These are phyloP conservation scores for Pharnaceum exiguum DNA, from an alignment of 148 eudicot species.

Conservation along the genomic window DNA sequence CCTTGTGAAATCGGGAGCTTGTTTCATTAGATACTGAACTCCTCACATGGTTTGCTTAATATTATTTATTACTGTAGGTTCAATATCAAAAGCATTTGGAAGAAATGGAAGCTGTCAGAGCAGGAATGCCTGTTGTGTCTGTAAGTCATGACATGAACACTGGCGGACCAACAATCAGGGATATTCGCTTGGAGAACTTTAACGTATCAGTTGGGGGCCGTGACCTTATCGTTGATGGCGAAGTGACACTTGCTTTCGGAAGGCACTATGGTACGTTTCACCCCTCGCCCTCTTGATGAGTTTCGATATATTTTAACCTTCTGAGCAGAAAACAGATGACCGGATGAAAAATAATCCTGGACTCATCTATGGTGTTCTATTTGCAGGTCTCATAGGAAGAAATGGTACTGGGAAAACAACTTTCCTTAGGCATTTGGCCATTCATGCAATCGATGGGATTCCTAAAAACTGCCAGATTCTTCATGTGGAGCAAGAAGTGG, in stretches of 20 bases:
- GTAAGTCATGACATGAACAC: constrained; percentile 62
- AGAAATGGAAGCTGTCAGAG: constrained; percentile 96
- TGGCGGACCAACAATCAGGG: constrained; percentile 72
- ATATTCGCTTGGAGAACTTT: constrained; percentile 86
- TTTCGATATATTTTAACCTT: neutral
- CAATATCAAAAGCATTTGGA: constrained; percentile 77
- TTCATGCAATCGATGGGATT: constrained; percentile 97
- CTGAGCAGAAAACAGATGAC: neutral
- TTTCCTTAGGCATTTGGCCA: constrained; percentile 84
- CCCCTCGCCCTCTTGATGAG: neutral
- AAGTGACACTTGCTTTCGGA: constrained; percentile 81
- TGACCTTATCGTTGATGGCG: constrained; percentile 86
- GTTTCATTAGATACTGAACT: too few species aligned
- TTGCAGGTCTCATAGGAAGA: constrained; percentile 94
- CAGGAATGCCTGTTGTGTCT: constrained; percentile 86
- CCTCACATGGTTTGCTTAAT: neutral
- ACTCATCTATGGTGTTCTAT: constrained; percentile 1
- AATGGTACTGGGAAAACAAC: constrained; percentile 99
- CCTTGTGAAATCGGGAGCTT: too few species aligned
- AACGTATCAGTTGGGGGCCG: constrained; percentile 95
- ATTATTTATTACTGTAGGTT: constrained; percentile 39
- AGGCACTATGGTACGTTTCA: constrained; percentile 73
- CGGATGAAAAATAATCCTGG: neutral
- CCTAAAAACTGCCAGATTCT: constrained; percentile 94
- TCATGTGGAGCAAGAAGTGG: constrained; percentile 99